Evolutionary conservation across 352 stramenopile genomes (phyloP).

Genomic region (Hyaloperonospora brassicae): DNA sequence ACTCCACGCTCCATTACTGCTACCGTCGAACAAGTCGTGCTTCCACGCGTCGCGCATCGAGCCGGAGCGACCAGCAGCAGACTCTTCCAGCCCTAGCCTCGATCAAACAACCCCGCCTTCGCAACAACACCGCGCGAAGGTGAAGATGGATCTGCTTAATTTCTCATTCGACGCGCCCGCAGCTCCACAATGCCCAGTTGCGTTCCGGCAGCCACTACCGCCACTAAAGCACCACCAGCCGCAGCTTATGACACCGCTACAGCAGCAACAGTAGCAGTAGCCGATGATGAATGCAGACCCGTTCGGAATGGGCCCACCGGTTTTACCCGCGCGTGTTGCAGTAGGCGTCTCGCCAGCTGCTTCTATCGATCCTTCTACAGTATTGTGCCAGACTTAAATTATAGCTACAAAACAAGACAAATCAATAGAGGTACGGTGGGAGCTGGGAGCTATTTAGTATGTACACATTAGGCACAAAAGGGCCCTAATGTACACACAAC

Average conservation of each 20-base stretch:
- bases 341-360: slow-evolving; percentile 26
- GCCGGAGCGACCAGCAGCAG: slow-evolving; percentile 40
- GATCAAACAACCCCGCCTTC: slow-evolving; percentile 23
- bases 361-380: slow-evolving; percentile 61
- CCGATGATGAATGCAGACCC: slow-evolving; percentile 39
- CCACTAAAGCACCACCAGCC: too few species aligned
- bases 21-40: slow-evolving; percentile 21
- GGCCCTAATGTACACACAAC: too few species aligned
- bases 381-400: too few species aligned
- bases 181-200: slow-evolving; percentile 25
- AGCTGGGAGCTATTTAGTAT: too few species aligned
- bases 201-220: slow-evolving; percentile 28
- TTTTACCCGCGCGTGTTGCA: slow-evolving; percentile 22
- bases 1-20: slow-evolving; percentile 27
- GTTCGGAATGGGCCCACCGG: slow-evolving; percentile 49
- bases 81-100: slow-evolving; percentile 27
- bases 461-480: too few species aligned
- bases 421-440: too few species aligned
- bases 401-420: too few species aligned
- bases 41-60: slow-evolving; percentile 23
- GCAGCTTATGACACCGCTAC: too few species aligned
- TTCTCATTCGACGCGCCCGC: slow-evolving; percentile 68
- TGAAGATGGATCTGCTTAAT: slow-evolving; percentile 76
- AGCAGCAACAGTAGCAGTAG: slow-evolving; percentile 30
- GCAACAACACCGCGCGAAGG: slow-evolving; percentile 32